These are phyloP conservation scores for Agarophyton chilense DNA, from an alignment of 23 red algal genomes.

Conservation along the genomic window DNA sequence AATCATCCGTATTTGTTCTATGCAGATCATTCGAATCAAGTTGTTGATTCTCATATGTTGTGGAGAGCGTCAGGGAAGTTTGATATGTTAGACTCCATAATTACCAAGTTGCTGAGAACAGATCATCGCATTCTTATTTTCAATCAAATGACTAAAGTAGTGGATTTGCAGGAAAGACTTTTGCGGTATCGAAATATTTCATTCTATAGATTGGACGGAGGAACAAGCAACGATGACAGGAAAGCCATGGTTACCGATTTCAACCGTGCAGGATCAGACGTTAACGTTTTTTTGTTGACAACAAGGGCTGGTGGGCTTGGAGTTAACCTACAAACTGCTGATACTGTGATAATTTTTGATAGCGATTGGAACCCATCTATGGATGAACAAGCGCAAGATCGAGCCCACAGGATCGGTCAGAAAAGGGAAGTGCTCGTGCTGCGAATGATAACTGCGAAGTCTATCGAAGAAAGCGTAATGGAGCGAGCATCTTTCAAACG, in stretches of 20 bases:
- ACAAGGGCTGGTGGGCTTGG: constrained; percentile 97
- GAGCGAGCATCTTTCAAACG: constrained; percentile 92
- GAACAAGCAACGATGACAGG: constrained; percentile 84
- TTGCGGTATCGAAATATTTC: constrained; percentile 81
- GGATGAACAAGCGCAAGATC: constrained; percentile 97
- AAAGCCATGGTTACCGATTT: constrained; percentile 89
- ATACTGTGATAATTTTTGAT: constrained; percentile 99
- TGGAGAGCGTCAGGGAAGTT: constrained; percentile 96
- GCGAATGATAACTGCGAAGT: constrained; percentile 88
- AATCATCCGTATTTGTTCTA: constrained; percentile 99
- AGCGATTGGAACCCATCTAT: constrained; percentile 99
- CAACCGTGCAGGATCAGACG: constrained; percentile 71
- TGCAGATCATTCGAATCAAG: constrained; percentile 58
- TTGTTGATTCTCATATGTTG: constrained; percentile 74
- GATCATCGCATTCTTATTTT: constrained; percentile 96
- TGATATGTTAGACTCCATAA: constrained; percentile 90
- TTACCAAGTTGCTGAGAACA: constrained; percentile 88
- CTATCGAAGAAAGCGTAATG: constrained; percentile 92
- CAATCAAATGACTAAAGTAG: constrained; percentile 99
- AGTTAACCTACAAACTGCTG: constrained; percentile 98
- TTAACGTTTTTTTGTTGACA: constrained; percentile 97
- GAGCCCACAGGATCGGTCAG: constrained; percentile 99
- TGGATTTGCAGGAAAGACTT: constrained; percentile 96
- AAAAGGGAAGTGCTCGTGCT: constrained; percentile 85
- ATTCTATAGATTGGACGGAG: constrained; percentile 91